Evolutionary conservation across 2,329 filamentous ascomycete species (phyloP), one percentile per base, ranked within the genome.

Genomic region (Ophiostoma himal-ulmi): DNA sequence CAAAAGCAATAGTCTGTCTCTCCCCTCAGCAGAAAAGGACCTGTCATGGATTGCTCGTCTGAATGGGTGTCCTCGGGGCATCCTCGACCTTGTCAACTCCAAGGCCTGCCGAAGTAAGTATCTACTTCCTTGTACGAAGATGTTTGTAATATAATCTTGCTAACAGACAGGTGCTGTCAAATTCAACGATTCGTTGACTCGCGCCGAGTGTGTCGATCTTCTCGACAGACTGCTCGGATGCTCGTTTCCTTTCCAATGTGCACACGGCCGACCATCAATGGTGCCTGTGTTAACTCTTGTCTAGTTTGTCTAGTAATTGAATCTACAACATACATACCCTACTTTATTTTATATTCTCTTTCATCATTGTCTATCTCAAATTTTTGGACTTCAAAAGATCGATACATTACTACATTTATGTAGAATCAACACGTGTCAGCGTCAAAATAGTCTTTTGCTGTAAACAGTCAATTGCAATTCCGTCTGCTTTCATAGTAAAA

Each of bases 211-310:
- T 74, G 74, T 79, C 11, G 76, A 78, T 0, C 78, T 95, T 44
- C 77, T 94, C 0, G 72, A 70, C 1, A 82, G 82, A 3, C 79
- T 95, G n/a, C 83, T 85, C 0, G 76, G 75, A 0, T 93, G 90
- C 74, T 83, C 82, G 0, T 92, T 94, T 73, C 92, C 92, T 0
- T 95, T 95, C 74, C 89, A 92, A 76, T 96, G 92, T 78, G 92
- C 92, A 0, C 92, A 96, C 81, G 92, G 92, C 0, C 82, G 89
- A 69, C 88, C 88, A 1, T 88, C 86, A 44, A 86, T 91, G 84
- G 84, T 85, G 6, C 88, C 88, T 1, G 72, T 91, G n/a, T 78
- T 89, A 4, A 83, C 87, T 72, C 72, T 89, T 39, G 82, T 82
- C 0, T 26, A 30, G 1, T 26, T 10, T 5, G 17, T 34, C 5